These are phyloP conservation scores for Pestalotiopsis sp. DNA, from an alignment of 2,329 filamentous ascomycete species.

Conservation along the genomic window DNA sequence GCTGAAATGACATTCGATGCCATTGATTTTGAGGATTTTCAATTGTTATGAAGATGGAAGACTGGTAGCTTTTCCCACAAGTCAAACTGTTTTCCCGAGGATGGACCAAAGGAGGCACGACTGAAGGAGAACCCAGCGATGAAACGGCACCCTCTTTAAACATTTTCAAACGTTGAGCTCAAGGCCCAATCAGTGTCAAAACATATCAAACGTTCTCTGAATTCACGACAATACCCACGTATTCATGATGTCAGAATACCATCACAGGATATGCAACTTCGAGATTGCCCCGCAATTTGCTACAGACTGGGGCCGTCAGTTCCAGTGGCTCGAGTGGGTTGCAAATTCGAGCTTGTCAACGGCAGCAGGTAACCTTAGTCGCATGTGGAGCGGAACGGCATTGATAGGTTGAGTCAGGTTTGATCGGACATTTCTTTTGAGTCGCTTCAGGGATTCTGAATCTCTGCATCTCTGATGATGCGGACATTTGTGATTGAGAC, in stretches of 20 bases:
- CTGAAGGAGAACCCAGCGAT: background rate
- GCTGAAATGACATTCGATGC: slow-evolving; percentile 5
- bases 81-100: background rate
- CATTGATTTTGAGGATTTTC: background rate
- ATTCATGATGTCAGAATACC: slow-evolving; percentile 2
- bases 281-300: background rate
- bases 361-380: background rate
- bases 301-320: background rate
- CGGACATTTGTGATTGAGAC: background rate
- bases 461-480: background rate
- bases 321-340: background rate
- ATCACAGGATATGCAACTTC: background rate
- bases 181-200: background rate
- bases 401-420: background rate
- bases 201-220: background rate
- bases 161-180: background rate
- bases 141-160: background rate
- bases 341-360: background rate
- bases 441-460: background rate
- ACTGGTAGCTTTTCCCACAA: background rate
- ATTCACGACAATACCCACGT: background rate
- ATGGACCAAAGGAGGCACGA: background rate
- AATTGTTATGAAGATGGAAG: background rate
- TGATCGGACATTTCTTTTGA: background rate
- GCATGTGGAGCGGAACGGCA: background rate